These are phyloP conservation scores for Pythium volutum DNA, from an alignment of 352 stramenopile species.

Conservation along the genomic window DNA sequence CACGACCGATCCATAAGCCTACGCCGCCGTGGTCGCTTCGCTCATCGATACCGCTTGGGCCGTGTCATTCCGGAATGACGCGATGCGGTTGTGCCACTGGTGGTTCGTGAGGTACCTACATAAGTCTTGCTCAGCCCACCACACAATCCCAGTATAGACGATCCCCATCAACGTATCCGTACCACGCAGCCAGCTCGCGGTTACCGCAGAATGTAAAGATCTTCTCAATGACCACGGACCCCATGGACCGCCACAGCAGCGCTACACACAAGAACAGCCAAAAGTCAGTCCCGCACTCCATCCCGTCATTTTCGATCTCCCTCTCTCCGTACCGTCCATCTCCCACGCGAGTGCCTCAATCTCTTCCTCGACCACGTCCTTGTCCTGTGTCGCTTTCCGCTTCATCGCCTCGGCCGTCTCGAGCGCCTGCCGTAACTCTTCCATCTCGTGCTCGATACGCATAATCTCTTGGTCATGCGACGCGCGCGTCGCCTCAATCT, in stretches of 20 bases:
- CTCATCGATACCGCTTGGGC: neutral
- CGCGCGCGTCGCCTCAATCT: slow-evolving; percentile 42
- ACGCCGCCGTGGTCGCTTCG: neutral
- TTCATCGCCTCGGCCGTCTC: slow-evolving; percentile 38
- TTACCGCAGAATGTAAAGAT: slow-evolving; percentile 22
- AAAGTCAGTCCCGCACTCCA: neutral
- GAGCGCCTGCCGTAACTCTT: slow-evolving; percentile 44
- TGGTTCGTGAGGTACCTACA: slow-evolving; percentile 22
- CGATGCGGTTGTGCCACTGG: slow-evolving; percentile 19
- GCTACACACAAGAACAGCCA: slow-evolving; percentile 16
- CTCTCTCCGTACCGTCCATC: slow-evolving; percentile 40
- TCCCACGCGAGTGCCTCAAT: slow-evolving; percentile 67
- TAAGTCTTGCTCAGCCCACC: neutral
- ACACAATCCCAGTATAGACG: neutral
- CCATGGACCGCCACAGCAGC: slow-evolving; percentile 25
- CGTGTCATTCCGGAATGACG: neutral
- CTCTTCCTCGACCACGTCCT: slow-evolving; percentile 39
- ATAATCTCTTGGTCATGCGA: slow-evolving; percentile 43
- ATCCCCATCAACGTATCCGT: neutral
- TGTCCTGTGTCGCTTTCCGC: slow-evolving; percentile 30
- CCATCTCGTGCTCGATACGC: slow-evolving; percentile 56
- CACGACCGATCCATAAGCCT: neutral
- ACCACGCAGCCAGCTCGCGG: slow-evolving; percentile 22
- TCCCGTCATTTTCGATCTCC: too few species aligned
- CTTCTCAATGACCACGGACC: neutral